phyloP scores from a whole-genome alignment of 2,329 filamentous ascomycete species.

The Neonectria faginata region DNA sequence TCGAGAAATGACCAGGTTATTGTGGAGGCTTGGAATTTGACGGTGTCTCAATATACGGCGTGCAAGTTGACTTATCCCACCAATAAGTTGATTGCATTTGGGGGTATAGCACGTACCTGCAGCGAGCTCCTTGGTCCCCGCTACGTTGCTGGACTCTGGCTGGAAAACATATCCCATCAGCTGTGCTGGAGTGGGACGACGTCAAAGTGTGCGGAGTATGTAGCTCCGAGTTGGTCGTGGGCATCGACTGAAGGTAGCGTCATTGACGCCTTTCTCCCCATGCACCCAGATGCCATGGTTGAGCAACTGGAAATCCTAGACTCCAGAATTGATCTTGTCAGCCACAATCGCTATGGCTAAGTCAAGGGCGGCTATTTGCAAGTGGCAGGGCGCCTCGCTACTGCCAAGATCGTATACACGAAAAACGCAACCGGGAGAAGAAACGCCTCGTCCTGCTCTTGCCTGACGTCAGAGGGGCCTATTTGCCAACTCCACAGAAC shows the following conservation, averaged over 20 bases:
- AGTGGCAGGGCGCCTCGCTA: neutral
- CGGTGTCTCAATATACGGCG: no score
- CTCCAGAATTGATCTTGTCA: neutral
- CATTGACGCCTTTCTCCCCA: neutral
- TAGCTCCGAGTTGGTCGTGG: neutral
- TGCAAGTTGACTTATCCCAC: no score
- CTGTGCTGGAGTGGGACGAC: neutral
- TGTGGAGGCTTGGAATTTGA: neutral
- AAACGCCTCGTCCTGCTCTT: neutral
- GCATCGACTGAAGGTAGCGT: neutral
- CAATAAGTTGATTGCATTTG: no score
- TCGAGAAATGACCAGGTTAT: neutral
- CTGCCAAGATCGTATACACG: neutral
- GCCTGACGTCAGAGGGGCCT: neutral
- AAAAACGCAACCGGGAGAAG: neutral
- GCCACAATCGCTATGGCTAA: neutral
- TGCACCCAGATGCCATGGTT: neutral
- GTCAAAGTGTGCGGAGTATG: neutral
- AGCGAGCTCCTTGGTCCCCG: no score
- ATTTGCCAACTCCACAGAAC: neutral
- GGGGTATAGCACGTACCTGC: no score
- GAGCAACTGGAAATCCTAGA: neutral
- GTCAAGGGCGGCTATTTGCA: neutral
- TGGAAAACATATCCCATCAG: neutral
- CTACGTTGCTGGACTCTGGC: no score